A percentile compares a stretch with the other conserved stretches of the same genome.
Conservation (phyloP, 2,329 filamentous ascomycete species). For the Epichloe coenophiala region DNA sequence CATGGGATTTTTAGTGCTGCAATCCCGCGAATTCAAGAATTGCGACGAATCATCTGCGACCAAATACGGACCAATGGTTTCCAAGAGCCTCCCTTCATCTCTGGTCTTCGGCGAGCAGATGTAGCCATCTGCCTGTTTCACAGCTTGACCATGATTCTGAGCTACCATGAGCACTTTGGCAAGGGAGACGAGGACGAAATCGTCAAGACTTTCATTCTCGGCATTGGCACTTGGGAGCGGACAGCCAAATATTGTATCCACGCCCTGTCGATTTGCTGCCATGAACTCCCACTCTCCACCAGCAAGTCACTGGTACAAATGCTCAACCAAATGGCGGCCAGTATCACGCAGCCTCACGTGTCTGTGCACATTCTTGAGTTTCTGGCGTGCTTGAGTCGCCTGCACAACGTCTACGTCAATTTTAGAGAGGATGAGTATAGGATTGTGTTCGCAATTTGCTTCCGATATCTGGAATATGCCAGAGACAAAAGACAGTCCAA, state of each 20-base stretch:
- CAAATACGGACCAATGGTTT: constrained; percentile 67
- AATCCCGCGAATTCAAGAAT: constrained; percentile 58
- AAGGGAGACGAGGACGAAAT: constrained; percentile 83
- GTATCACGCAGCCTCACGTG: constrained; percentile 85
- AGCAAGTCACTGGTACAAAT: constrained; percentile 77
- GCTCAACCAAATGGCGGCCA: constrained; percentile 85
- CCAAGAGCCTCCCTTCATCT: constrained; percentile 66
- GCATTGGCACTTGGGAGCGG: constrained; percentile 71
- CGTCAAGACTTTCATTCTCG: constrained; percentile 72
- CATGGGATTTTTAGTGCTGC: constrained; percentile 70
- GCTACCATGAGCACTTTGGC: constrained; percentile 75
- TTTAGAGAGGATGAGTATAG: constrained; percentile 86
- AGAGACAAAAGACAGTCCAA: constrained; percentile 47
- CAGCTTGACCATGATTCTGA: constrained; percentile 72
- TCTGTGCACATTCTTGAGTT: constrained; percentile 95
- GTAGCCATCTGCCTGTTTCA: constrained; percentile 83
- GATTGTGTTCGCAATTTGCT: constrained; percentile 88
- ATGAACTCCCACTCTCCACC: constrained; percentile 79
- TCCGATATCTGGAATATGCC: constrained; percentile 83
- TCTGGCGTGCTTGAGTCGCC: constrained; percentile 71
- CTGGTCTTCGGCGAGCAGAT: constrained; percentile 73
- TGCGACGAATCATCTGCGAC: constrained; percentile 68
- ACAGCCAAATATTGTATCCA: constrained; percentile 91
- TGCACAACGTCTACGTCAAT: constrained; percentile 76
- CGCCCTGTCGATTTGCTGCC: constrained; percentile 85